A percentile compares a stretch with the other conserved stretches of the same genome.
phyloP scores from a whole-genome alignment of 176 grass and related monocot genomes.

The Hordeum marinum region DNA sequence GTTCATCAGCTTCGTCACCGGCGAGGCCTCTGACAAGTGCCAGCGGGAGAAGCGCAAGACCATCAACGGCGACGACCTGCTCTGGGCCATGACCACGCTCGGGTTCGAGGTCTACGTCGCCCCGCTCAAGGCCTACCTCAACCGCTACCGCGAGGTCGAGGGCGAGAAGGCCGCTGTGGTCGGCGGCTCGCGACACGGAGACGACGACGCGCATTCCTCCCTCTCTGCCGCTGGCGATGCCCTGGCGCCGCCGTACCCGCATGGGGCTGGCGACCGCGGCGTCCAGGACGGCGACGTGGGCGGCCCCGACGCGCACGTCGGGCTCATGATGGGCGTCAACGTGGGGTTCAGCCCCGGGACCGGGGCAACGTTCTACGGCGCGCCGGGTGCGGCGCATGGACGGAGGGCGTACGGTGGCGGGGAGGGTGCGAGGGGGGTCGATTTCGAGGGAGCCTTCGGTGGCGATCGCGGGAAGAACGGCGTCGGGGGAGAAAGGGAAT shows the following conservation, averaged over 20 bases:
- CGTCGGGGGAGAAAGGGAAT: conserved; percentile 21
- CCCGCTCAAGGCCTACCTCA: conserved; percentile 69
- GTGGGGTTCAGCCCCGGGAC: conserved; percentile 21
- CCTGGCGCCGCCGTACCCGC: background rate
- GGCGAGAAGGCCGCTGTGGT: conserved; percentile 63
- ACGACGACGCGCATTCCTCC: background rate
- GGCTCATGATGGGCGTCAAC: conserved; percentile 38
- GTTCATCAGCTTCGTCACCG: conserved; percentile 96
- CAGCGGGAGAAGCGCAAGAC: conserved; percentile 98
- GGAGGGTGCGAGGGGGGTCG: conserved; percentile 14
- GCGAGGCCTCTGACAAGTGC: conserved; percentile 96
- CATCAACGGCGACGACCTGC: conserved; percentile 93
- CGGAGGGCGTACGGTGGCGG: conserved; percentile 26
- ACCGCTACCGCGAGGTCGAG: conserved; percentile 69
- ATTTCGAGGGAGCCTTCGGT: conserved; percentile 21
- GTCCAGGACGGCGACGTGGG: background rate
- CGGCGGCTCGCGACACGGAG: conserved; percentile 15
- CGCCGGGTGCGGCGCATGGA: background rate
- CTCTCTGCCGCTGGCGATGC: background rate
- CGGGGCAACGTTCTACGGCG: conserved; percentile 28
- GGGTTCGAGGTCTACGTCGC: conserved; percentile 80
- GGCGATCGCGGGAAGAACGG: conserved; percentile 24
- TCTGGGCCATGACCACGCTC: conserved; percentile 90
- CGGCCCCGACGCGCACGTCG: background rate
- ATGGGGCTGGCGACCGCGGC: background rate